phyloP scores from a whole-genome alignment of 2,329 filamentous ascomycete species.

The Pyrenochaeta sp. region DNA sequence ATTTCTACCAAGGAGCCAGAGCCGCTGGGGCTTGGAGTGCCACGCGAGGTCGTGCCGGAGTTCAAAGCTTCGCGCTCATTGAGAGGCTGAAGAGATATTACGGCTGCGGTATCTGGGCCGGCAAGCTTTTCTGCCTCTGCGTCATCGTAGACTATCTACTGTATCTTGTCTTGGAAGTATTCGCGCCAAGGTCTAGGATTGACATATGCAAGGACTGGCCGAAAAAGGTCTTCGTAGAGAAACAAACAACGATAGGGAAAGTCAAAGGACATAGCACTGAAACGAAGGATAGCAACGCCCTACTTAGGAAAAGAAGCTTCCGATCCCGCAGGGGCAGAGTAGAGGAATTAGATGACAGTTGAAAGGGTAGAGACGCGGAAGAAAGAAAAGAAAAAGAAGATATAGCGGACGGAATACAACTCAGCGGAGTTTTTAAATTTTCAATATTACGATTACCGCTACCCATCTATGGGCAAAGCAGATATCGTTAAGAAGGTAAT shows the following conservation, averaged over 20 bases:
- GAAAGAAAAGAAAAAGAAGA: too few relatives aligned
- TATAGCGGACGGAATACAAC: not conserved
- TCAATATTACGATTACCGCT: slow-evolving; percentile 31
- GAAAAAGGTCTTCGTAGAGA: slow-evolving; percentile 64
- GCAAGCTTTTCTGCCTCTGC: slow-evolving; percentile 95
- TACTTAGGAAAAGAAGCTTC: slow-evolving; percentile 38
- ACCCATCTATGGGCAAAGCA: slow-evolving; percentile 21
- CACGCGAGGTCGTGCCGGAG: slow-evolving; percentile 71
- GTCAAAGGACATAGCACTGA: not conserved
- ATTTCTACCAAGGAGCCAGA: slow-evolving; percentile 86
- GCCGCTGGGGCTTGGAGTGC: slow-evolving; percentile 72
- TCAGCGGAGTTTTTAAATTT: slow-evolving; percentile 13
- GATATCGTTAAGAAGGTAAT: slow-evolving; percentile 27
- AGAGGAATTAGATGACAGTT: slow-evolving; percentile 27
- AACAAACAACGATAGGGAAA: slow-evolving; percentile 19
- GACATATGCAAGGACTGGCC: slow-evolving; percentile 94
- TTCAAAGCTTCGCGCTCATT: slow-evolving; percentile 90
- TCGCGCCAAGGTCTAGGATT: slow-evolving; percentile 83
- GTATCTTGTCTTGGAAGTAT: slow-evolving; percentile 86
- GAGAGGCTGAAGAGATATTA: slow-evolving; percentile 96
- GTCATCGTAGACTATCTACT: slow-evolving; percentile 94
- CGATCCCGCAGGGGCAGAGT: slow-evolving; percentile 37
- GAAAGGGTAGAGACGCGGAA: slow-evolving; percentile 1
- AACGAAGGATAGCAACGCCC: slow-evolving; percentile 9
- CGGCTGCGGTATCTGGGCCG: slow-evolving; percentile 97